A percentile compares a stretch with the other conserved stretches of the same genome.
phyloP scores from a whole-genome alignment of 1,139 yeast species.

The Meyerozyma guilliermondii region DNA sequence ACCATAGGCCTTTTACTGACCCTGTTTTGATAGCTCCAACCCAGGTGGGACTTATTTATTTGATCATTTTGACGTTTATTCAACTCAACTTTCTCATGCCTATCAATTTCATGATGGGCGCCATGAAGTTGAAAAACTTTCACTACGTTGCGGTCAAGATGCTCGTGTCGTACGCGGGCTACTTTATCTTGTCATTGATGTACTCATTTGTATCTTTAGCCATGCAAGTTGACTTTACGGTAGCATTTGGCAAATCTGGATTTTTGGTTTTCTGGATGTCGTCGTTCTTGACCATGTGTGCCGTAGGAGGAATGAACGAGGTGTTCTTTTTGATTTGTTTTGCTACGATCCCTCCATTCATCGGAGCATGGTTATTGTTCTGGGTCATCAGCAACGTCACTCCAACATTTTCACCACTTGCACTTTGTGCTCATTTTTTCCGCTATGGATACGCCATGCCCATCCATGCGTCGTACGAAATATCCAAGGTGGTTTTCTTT shows the following conservation, averaged over 20 bases:
- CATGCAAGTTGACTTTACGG: conserved; percentile 37
- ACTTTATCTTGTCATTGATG: conserved; percentile 30
- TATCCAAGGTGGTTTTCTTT: conserved; percentile 12
- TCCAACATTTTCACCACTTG: conserved; percentile 45
- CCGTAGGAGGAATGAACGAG: conserved; percentile 13
- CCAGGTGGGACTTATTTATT: conserved; percentile 13
- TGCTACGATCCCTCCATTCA: conserved; percentile 28
- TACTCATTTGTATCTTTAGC: conserved; percentile 38
- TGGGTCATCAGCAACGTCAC: conserved; percentile 42
- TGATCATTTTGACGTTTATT: conserved; percentile 13
- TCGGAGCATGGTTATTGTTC: conserved; percentile 45
- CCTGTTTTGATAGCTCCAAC: conserved; percentile 11
- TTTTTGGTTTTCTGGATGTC: conserved; percentile 29
- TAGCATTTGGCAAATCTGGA: conserved; percentile 37
- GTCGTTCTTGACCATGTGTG: conserved; percentile 13
- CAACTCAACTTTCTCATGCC: conserved; percentile 11
- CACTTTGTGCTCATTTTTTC: conserved; percentile 40
- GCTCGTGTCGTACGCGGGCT: neutral
- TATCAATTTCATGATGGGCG: conserved; percentile 9
- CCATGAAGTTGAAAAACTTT: conserved; percentile 7
- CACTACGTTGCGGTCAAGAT: conserved; percentile 5
- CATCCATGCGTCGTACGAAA: conserved; percentile 12
- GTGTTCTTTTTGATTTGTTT: conserved; percentile 34
- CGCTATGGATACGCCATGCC: conserved; percentile 53
- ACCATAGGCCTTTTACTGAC: conserved; percentile 9